Base-by-base conservation (phyloP, 2,329 filamentous ascomycete species). In the Lachnellula arida region DNA sequence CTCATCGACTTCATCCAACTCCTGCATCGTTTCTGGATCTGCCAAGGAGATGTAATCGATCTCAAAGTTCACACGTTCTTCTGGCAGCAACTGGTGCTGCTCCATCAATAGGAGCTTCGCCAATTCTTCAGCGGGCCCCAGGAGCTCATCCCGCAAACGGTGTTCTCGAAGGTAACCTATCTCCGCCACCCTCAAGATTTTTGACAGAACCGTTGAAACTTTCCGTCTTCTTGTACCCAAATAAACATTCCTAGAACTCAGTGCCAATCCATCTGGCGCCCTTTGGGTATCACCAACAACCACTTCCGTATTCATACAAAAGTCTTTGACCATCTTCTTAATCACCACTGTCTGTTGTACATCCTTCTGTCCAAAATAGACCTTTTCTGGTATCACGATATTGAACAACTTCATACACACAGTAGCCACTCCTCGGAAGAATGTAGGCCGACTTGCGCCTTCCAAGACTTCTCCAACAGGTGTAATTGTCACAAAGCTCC, bases 281-380 rank as follows among this genome's bases (percentile, higher is more conserved):
- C 94, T 81, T 56, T 84, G 77, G 0, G 94, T 99, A 0, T 83
- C 78, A 5, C 86, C 83, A 53, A 97, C 80, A 34, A 86, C 79
- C 8, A 97, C 84, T 22, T 88, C 77, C 3, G 84, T 88, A 40
- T 89, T 83, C 42, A 97, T 72, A 70, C 91, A 84, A 63, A 99
- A 92, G 72, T 99, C 94, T 63, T 84, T 80, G 34, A 97, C 88
- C 82, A 99, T 85, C 46, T 88, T 84, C 67, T 84, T 86, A 67
- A 99, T 89, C 11, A 99, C 82, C 17, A 96, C 89, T 0, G 91
- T 96, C 74, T 99, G 94, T 76, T 99, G 94, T 19, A 97, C 85
- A 71, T 99, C 94, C 75, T 99, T 99, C 73, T 97, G 94, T 4
- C 94, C 94, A 76, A 99, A 97, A 74, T 96, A 94, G 5, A 91